phyloP scores from a whole-genome alignment of 768 basidiomycete genomes.

The Leccinum variicolor region DNA sequence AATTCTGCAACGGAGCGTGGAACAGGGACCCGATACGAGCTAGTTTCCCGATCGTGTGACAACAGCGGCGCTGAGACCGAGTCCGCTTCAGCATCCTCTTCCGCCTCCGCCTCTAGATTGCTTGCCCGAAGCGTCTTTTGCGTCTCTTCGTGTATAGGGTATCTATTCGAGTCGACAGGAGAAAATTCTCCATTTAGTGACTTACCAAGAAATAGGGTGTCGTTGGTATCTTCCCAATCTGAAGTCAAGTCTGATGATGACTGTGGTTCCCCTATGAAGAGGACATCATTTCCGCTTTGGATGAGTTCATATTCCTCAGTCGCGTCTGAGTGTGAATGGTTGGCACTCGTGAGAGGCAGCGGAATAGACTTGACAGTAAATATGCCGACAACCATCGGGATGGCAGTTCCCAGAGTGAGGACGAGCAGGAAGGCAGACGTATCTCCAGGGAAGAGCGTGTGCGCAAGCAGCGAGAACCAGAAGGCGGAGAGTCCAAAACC shows the following conservation, averaged over 20 bases:
- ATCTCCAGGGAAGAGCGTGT: conserved; percentile 69
- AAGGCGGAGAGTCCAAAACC: conserved; percentile 93
- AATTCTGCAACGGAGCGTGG: conserved; percentile 20
- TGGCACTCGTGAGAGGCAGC: conserved; percentile 38
- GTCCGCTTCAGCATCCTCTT: conserved; percentile 10
- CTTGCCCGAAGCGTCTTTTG: conserved; percentile 35
- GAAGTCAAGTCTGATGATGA: conserved; percentile 34
- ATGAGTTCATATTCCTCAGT: conserved; percentile 21
- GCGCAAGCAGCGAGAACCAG: conserved; percentile 77
- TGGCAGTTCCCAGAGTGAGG: conserved; percentile 72
- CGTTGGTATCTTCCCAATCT: conserved; percentile 65
- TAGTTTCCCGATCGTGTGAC: conserved; percentile 13
- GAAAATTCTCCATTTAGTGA: conserved; percentile 29
- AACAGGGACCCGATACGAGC: conserved; percentile 22
- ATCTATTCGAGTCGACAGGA: conserved; percentile 26
- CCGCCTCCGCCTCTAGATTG: conserved; percentile 9
- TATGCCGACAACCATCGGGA: conserved; percentile 75
- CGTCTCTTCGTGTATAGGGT: conserved; percentile 25
- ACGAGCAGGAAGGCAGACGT: conserved; percentile 74
- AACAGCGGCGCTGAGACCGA: conserved; percentile 22
- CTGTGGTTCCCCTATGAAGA: conserved; percentile 25
- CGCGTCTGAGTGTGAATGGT: not conserved
- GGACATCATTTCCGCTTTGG: conserved; percentile 12
- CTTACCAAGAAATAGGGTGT: conserved; percentile 29
- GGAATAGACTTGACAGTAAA: conserved; percentile 70